These are phyloP conservation scores for Jackrogersella multiformis DNA, from an alignment of 495 filamentous ascomycete species.

Conservation along the genomic window DNA sequence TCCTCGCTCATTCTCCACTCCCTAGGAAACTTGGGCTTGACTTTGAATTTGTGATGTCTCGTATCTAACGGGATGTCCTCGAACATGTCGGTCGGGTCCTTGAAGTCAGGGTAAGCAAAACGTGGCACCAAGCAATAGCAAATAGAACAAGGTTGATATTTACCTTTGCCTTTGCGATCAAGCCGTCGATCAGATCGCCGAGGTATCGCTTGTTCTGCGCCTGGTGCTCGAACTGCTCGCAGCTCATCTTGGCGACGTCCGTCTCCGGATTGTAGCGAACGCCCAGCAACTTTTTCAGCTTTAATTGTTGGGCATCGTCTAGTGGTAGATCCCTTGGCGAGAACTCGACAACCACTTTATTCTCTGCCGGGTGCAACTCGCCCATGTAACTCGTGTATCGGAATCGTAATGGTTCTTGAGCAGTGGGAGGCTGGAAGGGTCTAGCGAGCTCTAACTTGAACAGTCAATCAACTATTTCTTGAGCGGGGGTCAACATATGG, in stretches of 20 bases:
- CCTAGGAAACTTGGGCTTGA: slow-evolving; percentile 76
- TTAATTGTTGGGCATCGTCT: slow-evolving; percentile 71
- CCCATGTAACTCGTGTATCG: slow-evolving; percentile 98
- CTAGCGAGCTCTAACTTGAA: slow-evolving; percentile 73
- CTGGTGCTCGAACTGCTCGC: slow-evolving; percentile 84
- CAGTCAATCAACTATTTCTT: slow-evolving; percentile 40
- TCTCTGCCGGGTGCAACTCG: slow-evolving; percentile 87
- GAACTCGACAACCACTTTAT: slow-evolving; percentile 94
- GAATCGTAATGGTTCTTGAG: slow-evolving; percentile 79
- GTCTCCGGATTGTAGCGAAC: slow-evolving; percentile 90
- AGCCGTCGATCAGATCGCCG: slow-evolving; percentile 74
- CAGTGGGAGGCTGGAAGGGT: slow-evolving; percentile 76
- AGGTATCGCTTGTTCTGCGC: slow-evolving; percentile 98
- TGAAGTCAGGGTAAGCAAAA: slow-evolving; percentile 21
- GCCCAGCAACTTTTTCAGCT: slow-evolving; percentile 88
- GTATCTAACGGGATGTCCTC: slow-evolving; percentile 90
- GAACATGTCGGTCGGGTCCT: slow-evolving; percentile 80
- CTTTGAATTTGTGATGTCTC: slow-evolving; percentile 80
- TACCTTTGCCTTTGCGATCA: slow-evolving; percentile 81
- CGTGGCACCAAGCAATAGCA: background rate
- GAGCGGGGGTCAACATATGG: background rate
- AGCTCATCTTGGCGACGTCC: slow-evolving; percentile 86
- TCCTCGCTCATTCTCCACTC: slow-evolving; percentile 81
- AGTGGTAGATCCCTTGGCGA: slow-evolving; percentile 72
- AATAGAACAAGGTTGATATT: slow-evolving; percentile 4